Conservation (phyloP, 495 filamentous ascomycete genomes). For the Pyronema domesticum region DNA sequence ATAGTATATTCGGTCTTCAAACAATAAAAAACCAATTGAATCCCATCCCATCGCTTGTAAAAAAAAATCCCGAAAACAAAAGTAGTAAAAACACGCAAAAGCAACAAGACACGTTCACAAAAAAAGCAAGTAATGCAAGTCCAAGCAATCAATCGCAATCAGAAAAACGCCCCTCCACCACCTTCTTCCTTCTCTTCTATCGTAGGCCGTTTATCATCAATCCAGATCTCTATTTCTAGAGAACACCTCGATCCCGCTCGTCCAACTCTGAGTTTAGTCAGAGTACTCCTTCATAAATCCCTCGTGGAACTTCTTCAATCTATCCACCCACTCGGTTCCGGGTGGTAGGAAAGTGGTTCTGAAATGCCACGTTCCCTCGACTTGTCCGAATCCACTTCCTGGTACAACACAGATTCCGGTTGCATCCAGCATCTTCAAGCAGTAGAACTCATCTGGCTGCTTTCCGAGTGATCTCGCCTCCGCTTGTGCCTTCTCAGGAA, state of each 20-base stretch:
- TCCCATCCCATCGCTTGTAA: too few species aligned
- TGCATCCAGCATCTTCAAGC: conserved; percentile 69
- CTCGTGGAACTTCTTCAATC: conserved; percentile 74
- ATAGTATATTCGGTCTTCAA: too few species aligned
- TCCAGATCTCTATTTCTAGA: too few species aligned
- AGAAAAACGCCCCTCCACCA: background rate
- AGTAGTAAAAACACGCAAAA: too few species aligned
- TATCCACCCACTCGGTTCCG: conserved; percentile 83
- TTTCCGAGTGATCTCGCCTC: conserved; percentile 57
- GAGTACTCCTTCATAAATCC: conserved; percentile 71
- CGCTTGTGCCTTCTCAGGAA: conserved; percentile 55
- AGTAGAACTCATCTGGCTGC: conserved; percentile 83
- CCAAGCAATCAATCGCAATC: background rate
- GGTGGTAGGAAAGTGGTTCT: conserved; percentile 92
- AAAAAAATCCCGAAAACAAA: too few species aligned
- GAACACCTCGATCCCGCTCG: background rate
- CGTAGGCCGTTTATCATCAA: too few species aligned
- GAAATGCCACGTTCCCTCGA: conserved; percentile 80
- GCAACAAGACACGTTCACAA: too few species aligned
- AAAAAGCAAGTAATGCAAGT: too few species aligned
- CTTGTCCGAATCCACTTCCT: conserved; percentile 85
- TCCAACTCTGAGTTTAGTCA: too few species aligned
- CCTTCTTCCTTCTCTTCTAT: background rate
- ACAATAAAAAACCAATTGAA: too few species aligned
- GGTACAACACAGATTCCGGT: conserved; percentile 94